Percentiles rank a stretch among this genome's conserved stretches.
These are phyloP conservation scores for Russula ochroleuca DNA, from an alignment of 768 basidiomycete species.

Conservation along the genomic window DNA sequence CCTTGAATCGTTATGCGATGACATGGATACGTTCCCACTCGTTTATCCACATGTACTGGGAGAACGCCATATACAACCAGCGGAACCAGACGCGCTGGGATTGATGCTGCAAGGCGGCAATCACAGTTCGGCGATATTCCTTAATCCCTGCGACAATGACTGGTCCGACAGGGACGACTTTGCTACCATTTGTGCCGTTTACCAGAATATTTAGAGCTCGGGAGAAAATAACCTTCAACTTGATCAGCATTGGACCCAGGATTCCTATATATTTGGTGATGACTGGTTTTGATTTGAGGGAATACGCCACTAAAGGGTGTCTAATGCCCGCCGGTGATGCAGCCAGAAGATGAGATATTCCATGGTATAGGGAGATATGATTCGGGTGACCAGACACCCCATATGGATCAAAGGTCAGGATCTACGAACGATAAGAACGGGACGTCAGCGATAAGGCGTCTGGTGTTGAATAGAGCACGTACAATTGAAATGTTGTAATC, in stretches of 20 bases:
- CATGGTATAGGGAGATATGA: conserved; percentile 65
- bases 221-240: conserved; percentile 39
- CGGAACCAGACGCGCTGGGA: conserved; percentile 89
- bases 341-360: conserved; percentile 44
- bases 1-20: neutral
- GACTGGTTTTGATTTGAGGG: conserved; percentile 55
- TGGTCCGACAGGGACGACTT: conserved; percentile 29
- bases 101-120: conserved; percentile 67
- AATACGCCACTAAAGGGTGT: conserved; percentile 42
- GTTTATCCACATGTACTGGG: conserved; percentile 91
- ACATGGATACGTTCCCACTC: conserved; percentile 60
- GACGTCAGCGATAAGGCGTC: conserved; percentile 9
- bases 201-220: conserved; percentile 8
- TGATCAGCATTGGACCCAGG: conserved; percentile 48
- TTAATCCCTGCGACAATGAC: conserved; percentile 54
- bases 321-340: conserved; percentile 21
- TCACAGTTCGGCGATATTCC: conserved; percentile 53
- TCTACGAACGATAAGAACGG: conserved; percentile 42
- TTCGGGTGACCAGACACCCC: conserved; percentile 88
- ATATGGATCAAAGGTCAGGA: conserved; percentile 75
- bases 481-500: conserved; percentile 62
- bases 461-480: conserved; percentile 28
- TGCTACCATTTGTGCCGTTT: conserved; percentile 11
- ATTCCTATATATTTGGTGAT: conserved; percentile 57
- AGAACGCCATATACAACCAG: conserved; percentile 75